A percentile compares a stretch with the other conserved stretches of the same genome.
Evolutionary conservation across 352 stramenopile species (phyloP).

Genomic region (Blastocystis sp.): DNA sequence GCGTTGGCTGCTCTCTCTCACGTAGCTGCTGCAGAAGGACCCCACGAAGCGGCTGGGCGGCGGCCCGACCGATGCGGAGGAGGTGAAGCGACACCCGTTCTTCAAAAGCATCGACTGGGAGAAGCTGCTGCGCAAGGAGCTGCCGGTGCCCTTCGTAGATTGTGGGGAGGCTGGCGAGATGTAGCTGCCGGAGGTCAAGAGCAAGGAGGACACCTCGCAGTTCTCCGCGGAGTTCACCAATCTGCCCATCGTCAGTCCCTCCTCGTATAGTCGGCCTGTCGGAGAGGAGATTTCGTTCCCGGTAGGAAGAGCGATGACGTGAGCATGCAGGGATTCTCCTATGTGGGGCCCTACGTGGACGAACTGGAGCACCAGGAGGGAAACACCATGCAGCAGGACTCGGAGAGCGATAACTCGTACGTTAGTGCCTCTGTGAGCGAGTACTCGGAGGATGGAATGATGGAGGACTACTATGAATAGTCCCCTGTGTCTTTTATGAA

Average conservation of each 20-base stretch:
- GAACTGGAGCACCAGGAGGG: not conserved
- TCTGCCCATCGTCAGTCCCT: constrained; percentile 61
- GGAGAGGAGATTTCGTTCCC: constrained; percentile 10
- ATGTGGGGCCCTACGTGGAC: not conserved
- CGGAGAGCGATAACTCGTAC: not conserved
- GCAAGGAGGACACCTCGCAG: constrained; percentile 59
- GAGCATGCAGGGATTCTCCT: constrained; percentile 8
- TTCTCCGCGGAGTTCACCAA: constrained; percentile 63
- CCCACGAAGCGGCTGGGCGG: constrained; percentile 80
- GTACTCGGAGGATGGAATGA: not conserved
- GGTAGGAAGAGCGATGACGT: not conserved
- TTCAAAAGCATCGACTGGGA: constrained; percentile 80
- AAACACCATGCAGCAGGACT: not conserved
- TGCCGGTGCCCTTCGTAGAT: constrained; percentile 45
- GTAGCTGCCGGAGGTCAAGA: constrained; percentile 58
- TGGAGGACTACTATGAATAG: constrained; percentile 14
- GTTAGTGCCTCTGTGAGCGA: constrained; percentile 35
- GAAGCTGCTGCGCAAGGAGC: constrained; percentile 62
- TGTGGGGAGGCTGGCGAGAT: not conserved
- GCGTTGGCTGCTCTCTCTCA: too few relatives aligned
- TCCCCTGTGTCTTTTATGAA: not conserved
- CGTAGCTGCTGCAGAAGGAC: constrained; percentile 81
- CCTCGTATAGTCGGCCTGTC: constrained; percentile 9
- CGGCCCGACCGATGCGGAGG: constrained; percentile 72
- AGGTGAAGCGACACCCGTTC: constrained; percentile 78